Conservation (phyloP, 345 rosid genomes). For the Leavenworthia alabamica region DNA sequence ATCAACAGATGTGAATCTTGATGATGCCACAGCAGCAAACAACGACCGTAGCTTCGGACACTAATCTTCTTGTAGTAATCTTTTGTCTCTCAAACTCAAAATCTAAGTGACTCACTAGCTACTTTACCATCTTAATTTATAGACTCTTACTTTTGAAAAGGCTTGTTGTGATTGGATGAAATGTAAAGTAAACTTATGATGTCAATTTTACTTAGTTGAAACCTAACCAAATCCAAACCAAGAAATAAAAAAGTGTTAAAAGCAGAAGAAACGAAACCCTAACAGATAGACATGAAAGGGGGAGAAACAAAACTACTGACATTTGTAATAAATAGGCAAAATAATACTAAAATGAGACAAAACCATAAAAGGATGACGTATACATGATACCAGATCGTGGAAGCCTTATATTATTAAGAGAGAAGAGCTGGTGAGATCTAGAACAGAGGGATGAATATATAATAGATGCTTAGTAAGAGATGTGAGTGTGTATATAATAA, state of each 20-base stretch:
- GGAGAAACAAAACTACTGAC: background rate
- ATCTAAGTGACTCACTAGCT: background rate
- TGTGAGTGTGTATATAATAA: background rate
- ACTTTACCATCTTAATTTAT: background rate
- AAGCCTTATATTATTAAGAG: constrained; percentile 13
- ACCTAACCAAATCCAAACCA: constrained; percentile 1
- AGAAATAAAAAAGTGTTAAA: background rate
- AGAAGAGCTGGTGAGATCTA: constrained; percentile 28
- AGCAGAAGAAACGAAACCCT: constrained; percentile 21
- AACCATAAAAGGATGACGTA: constrained; percentile 11
- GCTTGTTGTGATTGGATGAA: constrained; percentile 5
- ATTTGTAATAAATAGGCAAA: constrained; percentile 1
- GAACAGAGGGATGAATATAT: constrained; percentile 3
- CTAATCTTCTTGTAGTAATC: background rate
- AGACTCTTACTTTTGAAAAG: background rate
- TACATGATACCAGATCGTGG: constrained; percentile 18
- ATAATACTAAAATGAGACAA: constrained; percentile 11
- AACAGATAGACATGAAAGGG: constrained; percentile 12
- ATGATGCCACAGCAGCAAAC: constrained; percentile 81
- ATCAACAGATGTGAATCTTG: constrained; percentile 85
- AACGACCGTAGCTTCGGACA: constrained; percentile 41
- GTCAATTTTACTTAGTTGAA: background rate
- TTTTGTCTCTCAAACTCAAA: constrained; percentile 10
- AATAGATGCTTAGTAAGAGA: background rate
- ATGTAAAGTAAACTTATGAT: background rate